Conservation (phyloP, 179 eudicot genomes). For the Drosera spatulata region DNA sequence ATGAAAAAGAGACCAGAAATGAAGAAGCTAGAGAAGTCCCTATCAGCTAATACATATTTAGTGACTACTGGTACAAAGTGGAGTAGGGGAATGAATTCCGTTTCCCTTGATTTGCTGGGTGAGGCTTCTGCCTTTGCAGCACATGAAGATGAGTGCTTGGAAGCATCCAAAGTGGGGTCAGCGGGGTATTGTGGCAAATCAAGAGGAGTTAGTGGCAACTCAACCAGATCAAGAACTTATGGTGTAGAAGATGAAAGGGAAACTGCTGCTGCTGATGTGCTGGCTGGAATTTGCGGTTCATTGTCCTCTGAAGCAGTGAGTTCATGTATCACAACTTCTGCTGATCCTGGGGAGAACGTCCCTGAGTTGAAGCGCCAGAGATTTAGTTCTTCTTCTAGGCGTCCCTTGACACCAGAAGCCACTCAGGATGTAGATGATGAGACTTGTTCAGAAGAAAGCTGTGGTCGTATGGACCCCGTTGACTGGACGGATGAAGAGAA, state of each 20-base stretch:
- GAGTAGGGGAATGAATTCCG: conserved; percentile 59
- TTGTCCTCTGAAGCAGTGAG: conserved; percentile 90
- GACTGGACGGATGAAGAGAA: conserved; percentile 98
- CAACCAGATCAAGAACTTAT: conserved; percentile 34
- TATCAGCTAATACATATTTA: conserved; percentile 43
- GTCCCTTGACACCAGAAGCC: conserved; percentile 52
- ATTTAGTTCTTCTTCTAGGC: conserved; percentile 22
- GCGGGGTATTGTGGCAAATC: conserved; percentile 20
- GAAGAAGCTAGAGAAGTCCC: conserved; percentile 45
- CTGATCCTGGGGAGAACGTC: conserved; percentile 57
- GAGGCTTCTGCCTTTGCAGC: conserved; percentile 72
- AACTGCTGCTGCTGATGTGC: conserved; percentile 64
- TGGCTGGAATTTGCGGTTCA: conserved; percentile 94
- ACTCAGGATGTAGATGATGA: conserved; percentile 49
- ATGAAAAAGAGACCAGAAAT: conserved; percentile 47
- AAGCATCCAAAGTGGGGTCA: conserved; percentile 17
- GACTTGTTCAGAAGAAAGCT: conserved; percentile 84
- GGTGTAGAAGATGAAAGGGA: conserved; percentile 57
- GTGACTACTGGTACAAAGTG: conserved; percentile 66
- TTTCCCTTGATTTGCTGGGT: conserved; percentile 78
- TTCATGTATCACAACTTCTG: conserved; percentile 83
- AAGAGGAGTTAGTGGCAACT: conserved; percentile 20
- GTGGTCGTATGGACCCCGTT: conserved; percentile 63
- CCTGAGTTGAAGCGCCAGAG: conserved; percentile 43
- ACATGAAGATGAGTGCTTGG: conserved; percentile 29